Percentiles rank a stretch among this genome's conserved stretches.
These are phyloP conservation scores for Vachellia pachyceras DNA, from an alignment of 306 rosid species.

Conservation along the genomic window DNA sequence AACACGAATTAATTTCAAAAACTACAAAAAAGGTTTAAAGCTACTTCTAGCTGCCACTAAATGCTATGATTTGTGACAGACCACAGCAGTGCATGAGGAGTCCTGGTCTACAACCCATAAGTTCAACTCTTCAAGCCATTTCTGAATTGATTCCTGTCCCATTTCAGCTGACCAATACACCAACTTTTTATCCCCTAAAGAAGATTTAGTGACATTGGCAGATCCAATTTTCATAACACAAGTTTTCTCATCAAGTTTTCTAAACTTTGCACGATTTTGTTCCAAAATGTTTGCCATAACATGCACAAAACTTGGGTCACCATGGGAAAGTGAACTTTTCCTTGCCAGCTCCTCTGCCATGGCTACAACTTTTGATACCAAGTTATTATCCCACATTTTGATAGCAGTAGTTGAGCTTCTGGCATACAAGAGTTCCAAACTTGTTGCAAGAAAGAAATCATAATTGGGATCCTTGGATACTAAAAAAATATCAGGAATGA, in stretches of 20 bases:
- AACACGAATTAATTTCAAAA: background rate
- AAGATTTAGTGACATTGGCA: constrained; percentile 43
- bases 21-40: constrained; percentile 13
- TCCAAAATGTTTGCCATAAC: constrained; percentile 45
- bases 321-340: constrained; percentile 43
- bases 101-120: constrained; percentile 72
- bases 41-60: constrained; percentile 39
- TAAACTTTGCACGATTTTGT: constrained; percentile 41
- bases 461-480: constrained; percentile 38
- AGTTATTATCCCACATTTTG: constrained; percentile 54
- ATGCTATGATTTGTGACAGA: constrained; percentile 72
- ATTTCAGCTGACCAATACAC: constrained; percentile 64
- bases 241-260: constrained; percentile 43
- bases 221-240: constrained; percentile 49
- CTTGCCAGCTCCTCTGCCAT: constrained; percentile 49
- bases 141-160: constrained; percentile 52
- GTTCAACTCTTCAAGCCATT: constrained; percentile 64
- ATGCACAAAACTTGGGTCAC: constrained; percentile 49
- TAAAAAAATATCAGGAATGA: constrained; percentile 45
- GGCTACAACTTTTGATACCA: constrained; percentile 47
- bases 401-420: constrained; percentile 57
- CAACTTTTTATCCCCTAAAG: constrained; percentile 60
- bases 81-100: constrained; percentile 79
- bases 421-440: constrained; percentile 57
- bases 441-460: constrained; percentile 58